A percentile compares a stretch with the other conserved stretches of the same genome.
phyloP scores from a whole-genome alignment of 2,329 filamentous ascomycete genomes.

The Diaporthe australafricana region DNA sequence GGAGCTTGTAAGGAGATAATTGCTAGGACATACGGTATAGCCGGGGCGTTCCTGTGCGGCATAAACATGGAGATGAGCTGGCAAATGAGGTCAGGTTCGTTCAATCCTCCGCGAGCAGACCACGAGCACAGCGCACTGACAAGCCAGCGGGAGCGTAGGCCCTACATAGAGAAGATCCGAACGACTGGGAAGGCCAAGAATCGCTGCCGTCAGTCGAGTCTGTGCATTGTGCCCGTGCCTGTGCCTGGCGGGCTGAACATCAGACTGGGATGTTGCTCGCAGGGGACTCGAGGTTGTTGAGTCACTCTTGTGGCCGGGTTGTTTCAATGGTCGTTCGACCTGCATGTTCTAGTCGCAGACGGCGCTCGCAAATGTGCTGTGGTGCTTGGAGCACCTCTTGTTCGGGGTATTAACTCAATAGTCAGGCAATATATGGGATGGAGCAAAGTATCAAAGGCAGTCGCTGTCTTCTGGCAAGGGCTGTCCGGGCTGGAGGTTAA shows the following conservation, averaged over 20 bases:
- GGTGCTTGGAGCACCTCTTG: neutral
- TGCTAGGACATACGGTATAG: slow-evolving; percentile 26
- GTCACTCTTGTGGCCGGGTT: slow-evolving; percentile 10
- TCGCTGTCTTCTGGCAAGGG: slow-evolving; percentile 1
- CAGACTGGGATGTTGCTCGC: slow-evolving; percentile 33
- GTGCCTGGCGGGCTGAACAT: slow-evolving; percentile 1
- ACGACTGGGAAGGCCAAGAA: slow-evolving; percentile 16
- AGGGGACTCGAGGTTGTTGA: slow-evolving; percentile 2
- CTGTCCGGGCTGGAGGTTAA: slow-evolving; percentile 2
- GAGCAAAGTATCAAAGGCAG: neutral
- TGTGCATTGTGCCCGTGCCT: slow-evolving; percentile 25
- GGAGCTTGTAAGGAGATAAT: slow-evolving; percentile 15
- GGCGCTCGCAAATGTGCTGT: neutral
- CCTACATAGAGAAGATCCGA: neutral
- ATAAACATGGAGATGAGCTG: slow-evolving; percentile 28
- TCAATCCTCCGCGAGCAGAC: neutral
- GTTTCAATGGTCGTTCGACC: slow-evolving; percentile 21
- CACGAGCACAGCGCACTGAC: slow-evolving; percentile 3
- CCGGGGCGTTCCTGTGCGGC: slow-evolving; percentile 12
- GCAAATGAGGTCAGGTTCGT: slow-evolving; percentile 13
- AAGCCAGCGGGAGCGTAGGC: neutral
- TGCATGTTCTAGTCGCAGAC: slow-evolving; percentile 4
- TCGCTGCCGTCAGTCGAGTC: slow-evolving; percentile 22
- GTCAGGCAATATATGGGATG: neutral
- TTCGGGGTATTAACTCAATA: neutral